Conservation (phyloP, 768 basidiomycete genomes). For the Lanmaoa rubissima region DNA sequence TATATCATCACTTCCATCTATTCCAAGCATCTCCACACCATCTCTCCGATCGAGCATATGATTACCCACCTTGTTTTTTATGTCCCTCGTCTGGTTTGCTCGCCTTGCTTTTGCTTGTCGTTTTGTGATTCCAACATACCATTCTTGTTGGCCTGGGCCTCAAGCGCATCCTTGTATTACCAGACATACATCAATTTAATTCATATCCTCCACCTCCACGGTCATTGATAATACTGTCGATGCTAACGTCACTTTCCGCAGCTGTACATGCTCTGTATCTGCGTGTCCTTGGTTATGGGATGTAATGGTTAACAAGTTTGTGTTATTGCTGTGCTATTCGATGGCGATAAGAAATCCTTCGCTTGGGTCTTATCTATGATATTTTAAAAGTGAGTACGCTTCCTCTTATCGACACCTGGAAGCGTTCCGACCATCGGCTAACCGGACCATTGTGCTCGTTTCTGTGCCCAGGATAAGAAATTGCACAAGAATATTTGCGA, state of each 20-base stretch:
- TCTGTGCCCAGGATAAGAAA: conserved; percentile 10
- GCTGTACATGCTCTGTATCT: background rate
- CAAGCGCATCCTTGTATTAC: conserved; percentile 34
- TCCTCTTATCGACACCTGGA: background rate
- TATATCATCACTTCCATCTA: conserved; percentile 35
- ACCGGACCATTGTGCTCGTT: background rate
- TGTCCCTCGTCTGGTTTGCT: conserved; percentile 27
- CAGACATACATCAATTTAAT: conserved; percentile 33
- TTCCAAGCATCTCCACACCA: conserved; percentile 28
- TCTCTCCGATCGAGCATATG: conserved; percentile 29
- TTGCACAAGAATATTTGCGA: conserved; percentile 1
- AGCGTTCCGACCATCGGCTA: background rate
- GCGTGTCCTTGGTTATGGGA: background rate
- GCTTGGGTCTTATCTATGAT: background rate
- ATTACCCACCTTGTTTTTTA: conserved; percentile 20
- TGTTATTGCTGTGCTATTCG: background rate
- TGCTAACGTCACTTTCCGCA: conserved; percentile 10
- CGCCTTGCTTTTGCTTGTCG: conserved; percentile 27
- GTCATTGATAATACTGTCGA: conserved; percentile 4
- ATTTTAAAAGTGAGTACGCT: background rate
- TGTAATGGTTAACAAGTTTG: background rate
- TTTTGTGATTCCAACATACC: conserved; percentile 28
- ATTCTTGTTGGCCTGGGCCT: conserved; percentile 23
- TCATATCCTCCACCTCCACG: conserved; percentile 14
- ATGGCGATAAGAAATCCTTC: background rate